These are phyloP conservation scores for Orobanche coerulescens DNA, from an alignment of 257 asterid genomes.

Conservation along the genomic window DNA sequence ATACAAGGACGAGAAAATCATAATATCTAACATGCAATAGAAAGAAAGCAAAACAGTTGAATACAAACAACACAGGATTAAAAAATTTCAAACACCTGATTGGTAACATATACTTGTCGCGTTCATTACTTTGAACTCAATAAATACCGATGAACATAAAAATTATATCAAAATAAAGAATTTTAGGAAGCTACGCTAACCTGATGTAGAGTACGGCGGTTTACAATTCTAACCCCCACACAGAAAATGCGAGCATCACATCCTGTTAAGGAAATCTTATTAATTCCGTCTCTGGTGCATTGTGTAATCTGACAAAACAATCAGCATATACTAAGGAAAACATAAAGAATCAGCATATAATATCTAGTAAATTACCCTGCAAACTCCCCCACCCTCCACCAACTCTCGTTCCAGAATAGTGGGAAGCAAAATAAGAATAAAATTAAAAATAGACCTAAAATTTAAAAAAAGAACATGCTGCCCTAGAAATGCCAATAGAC, in stretches of 20 bases:
- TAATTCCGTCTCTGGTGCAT: slow-evolving; percentile 84
- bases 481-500: background rate
- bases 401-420: background rate
- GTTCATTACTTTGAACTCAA: slow-evolving; percentile 5
- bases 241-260: slow-evolving; percentile 90
- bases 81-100: slow-evolving; percentile 6
- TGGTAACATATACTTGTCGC: background rate
- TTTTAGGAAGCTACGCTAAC: slow-evolving; percentile 33
- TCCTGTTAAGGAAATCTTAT: slow-evolving; percentile 76
- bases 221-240: slow-evolving; percentile 84
- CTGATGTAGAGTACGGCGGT: slow-evolving; percentile 76
- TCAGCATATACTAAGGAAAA: slow-evolving; percentile 26
- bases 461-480: background rate
- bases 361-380: slow-evolving; percentile 7
- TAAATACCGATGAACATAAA: slow-evolving; percentile 1
- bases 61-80: background rate
- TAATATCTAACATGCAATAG: slow-evolving; percentile 3
- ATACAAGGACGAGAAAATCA: slow-evolving; percentile 2
- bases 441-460: background rate
- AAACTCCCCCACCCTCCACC: background rate
- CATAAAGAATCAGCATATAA: slow-evolving; percentile 32
- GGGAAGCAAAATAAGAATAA: background rate
- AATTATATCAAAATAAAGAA: slow-evolving; percentile 2
- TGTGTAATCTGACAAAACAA: slow-evolving; percentile 74
- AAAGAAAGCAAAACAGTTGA: background rate